These are phyloP conservation scores for Leishmania braziliensis DNA, from an alignment of 208 protist species.

Conservation along the genomic window DNA sequence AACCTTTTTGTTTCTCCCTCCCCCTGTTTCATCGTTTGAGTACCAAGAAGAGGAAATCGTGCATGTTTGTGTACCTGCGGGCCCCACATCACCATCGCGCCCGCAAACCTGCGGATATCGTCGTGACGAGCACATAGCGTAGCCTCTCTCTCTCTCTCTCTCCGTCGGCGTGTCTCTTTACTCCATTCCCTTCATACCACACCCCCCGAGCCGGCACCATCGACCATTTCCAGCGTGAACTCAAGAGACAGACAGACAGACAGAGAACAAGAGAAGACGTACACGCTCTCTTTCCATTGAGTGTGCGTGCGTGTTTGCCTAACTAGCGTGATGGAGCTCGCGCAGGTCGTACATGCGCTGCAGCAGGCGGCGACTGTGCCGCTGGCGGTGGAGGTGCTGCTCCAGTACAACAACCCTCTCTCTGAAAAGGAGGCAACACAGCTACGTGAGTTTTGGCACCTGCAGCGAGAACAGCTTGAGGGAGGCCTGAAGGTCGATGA, in stretches of 20 bases:
- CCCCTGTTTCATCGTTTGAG: neutral
- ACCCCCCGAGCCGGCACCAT: neutral
- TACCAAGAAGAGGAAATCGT: neutral
- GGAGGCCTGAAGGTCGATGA: constrained; percentile 57
- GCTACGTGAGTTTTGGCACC: constrained; percentile 50
- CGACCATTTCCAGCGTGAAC: neutral
- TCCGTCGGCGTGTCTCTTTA: neutral
- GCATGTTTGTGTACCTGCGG: neutral
- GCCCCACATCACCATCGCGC: neutral
- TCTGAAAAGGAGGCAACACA: constrained; percentile 63
- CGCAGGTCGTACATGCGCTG: constrained; percentile 48
- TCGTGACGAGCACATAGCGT: neutral
- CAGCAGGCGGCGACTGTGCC: constrained; percentile 37
- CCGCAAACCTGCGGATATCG: neutral
- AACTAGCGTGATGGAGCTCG: constrained; percentile 58
- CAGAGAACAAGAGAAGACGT: neutral
- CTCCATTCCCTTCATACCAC: neutral
- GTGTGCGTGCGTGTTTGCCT: neutral
- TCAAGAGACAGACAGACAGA: neutral
- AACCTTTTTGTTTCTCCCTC: neutral
- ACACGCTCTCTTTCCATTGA: neutral
- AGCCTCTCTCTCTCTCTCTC: too few species aligned
- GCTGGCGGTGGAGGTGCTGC: constrained; percentile 56
- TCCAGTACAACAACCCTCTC: constrained; percentile 79
- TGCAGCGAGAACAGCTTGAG: constrained; percentile 59